Evolutionary conservation across 2,329 filamentous ascomycete species (phyloP).

Genomic region (Apiospora hydei): DNA sequence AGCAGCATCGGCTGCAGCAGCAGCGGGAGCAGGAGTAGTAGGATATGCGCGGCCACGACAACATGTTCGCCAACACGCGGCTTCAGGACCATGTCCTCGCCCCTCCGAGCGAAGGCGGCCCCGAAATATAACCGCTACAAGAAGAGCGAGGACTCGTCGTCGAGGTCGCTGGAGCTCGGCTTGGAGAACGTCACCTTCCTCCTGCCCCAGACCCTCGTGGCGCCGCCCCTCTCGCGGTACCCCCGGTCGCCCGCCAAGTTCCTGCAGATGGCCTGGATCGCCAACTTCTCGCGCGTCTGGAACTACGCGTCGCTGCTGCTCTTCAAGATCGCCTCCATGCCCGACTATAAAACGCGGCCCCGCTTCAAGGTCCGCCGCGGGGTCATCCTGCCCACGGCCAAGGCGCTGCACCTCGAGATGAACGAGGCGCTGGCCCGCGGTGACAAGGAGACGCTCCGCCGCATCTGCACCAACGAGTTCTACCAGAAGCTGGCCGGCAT

Average conservation of each 20-base stretch:
- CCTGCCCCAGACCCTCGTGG: conserved; percentile 35
- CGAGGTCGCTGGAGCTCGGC: conserved; percentile 6
- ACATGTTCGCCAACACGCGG: conserved; percentile 3
- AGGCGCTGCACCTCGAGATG: conserved; percentile 67
- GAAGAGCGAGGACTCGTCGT: not conserved
- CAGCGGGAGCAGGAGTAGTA: not conserved
- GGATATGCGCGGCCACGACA: not conserved
- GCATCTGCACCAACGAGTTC: conserved; percentile 62
- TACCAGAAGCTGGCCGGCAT: conserved; percentile 58
- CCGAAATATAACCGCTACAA: conserved; percentile 1
- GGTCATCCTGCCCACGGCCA: conserved; percentile 59
- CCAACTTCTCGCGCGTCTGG: conserved; percentile 44
- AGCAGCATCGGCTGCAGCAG: conserved; percentile 7
- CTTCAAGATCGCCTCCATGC: conserved; percentile 55
- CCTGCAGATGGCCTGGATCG: conserved; percentile 34
- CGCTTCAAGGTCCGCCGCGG: conserved; percentile 52
- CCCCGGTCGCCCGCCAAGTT: conserved; percentile 36
- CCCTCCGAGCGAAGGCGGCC: conserved; percentile 1
- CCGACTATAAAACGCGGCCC: conserved; percentile 49
- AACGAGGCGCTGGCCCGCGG: conserved; percentile 67
- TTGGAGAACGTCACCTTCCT: conserved; percentile 25
- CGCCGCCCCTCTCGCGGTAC: conserved; percentile 40
- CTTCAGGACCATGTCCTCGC: conserved; percentile 22
- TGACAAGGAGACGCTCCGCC: conserved; percentile 57
- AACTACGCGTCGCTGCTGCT: conserved; percentile 46